These are phyloP conservation scores for Paracoccidioides lutzii DNA, from an alignment of 2,329 filamentous ascomycete genomes.

Conservation along the genomic window DNA sequence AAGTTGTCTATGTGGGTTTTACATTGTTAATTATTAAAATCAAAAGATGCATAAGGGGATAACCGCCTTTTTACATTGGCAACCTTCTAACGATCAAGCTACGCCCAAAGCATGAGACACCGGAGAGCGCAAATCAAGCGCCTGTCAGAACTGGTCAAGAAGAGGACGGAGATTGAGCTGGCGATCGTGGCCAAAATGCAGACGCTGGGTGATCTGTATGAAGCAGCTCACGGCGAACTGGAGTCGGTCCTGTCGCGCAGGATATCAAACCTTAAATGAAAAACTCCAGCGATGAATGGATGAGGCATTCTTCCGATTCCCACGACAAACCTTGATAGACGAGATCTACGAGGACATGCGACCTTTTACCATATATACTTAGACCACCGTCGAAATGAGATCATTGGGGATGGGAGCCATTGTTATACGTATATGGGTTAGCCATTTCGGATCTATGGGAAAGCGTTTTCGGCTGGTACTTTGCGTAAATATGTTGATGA, in stretches of 20 bases:
- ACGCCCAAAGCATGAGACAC: conserved; percentile 5
- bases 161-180: conserved; percentile 11
- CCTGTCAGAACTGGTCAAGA: conserved; percentile 10
- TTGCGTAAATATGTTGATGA: background rate
- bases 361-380: background rate
- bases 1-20: conserved; percentile 7
- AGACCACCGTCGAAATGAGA: background rate
- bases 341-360: background rate
- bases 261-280: background rate
- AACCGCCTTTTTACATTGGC: background rate
- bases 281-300: background rate
- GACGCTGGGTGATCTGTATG: conserved; percentile 5
- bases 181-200: conserved; percentile 8
- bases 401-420: background rate
- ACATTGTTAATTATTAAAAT: background rate
- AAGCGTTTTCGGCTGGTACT: background rate
- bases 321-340: background rate
- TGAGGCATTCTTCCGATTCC: background rate
- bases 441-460: background rate
- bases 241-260: background rate
- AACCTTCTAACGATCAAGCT: background rate
- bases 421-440: background rate
- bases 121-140: conserved; percentile 7
- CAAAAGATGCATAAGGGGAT: background rate
- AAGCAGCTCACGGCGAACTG: conserved; percentile 1